phyloP scores from a whole-genome alignment of 495 filamentous ascomycete species.

The Xylaria sp. region DNA sequence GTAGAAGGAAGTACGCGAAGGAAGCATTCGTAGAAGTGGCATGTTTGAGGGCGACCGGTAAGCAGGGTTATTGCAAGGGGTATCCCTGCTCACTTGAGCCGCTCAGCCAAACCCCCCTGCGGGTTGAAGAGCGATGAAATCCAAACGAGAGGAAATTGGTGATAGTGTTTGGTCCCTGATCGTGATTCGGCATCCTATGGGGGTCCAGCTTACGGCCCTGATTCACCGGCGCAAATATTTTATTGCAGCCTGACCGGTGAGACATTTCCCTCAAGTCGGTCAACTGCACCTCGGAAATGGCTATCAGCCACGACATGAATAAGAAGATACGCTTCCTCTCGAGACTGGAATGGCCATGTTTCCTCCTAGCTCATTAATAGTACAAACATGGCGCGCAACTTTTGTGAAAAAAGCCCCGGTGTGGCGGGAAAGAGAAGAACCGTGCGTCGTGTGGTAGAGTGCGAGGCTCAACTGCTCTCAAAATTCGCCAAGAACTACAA shows the following conservation, averaged over 20 bases:
- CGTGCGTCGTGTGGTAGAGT: conserved; percentile 21
- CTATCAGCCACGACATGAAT: conserved; percentile 10
- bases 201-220: conserved; percentile 21
- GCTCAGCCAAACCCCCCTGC: conserved; percentile 11
- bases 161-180: conserved; percentile 19
- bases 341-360: conserved; percentile 8
- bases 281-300: conserved; percentile 19
- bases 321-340: conserved; percentile 13
- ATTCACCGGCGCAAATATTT: conserved; percentile 31
- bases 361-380: background rate
- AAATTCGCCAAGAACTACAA: conserved; percentile 33
- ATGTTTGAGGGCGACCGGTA: conserved; percentile 26
- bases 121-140: conserved; percentile 5
- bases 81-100: conserved; percentile 27
- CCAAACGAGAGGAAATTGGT: conserved; percentile 14
- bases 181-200: conserved; percentile 24
- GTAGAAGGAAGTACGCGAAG: conserved; percentile 10
- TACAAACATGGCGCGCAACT: conserved; percentile 19
- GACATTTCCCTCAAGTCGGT: conserved; percentile 25
- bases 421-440: conserved; percentile 25
- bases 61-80: conserved; percentile 27
- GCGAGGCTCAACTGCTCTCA: conserved; percentile 21
- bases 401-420: conserved; percentile 15
- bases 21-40: conserved; percentile 4
- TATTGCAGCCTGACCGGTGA: conserved; percentile 28